A percentile compares a stretch with the other conserved stretches of the same genome.
Evolutionary conservation across 768 basidiomycete species (phyloP).

Genomic region (Xerocomellus chrysenteron): DNA sequence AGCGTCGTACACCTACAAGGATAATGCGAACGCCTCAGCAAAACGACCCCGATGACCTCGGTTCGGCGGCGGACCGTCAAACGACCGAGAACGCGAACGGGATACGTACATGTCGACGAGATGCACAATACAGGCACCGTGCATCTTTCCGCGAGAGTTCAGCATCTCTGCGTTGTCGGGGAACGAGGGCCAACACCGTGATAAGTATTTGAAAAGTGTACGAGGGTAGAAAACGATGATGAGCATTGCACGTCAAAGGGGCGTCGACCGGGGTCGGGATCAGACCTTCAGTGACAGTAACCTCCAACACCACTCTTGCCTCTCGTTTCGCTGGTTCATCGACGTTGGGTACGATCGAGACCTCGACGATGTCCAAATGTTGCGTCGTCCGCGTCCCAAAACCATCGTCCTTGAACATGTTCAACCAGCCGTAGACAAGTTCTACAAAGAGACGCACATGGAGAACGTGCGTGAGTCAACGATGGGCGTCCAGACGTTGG

Average conservation of each 20-base stretch:
- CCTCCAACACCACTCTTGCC: constrained; percentile 41
- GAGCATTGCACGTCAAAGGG: neutral
- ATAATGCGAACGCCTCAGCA: neutral
- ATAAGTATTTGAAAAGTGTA: neutral
- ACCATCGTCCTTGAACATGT: constrained; percentile 27
- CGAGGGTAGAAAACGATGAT: neutral
- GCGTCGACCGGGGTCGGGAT: too few relatives aligned
- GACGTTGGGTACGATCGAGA: constrained; percentile 37
- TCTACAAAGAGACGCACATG: constrained; percentile 20
- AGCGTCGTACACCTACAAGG: constrained; percentile 42
- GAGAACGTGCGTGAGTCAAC: neutral
- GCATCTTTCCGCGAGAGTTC: constrained; percentile 35
- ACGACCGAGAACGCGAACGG: neutral
- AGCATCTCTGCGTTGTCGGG: constrained; percentile 42
- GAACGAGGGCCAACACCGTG: neutral
- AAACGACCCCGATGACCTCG: neutral
- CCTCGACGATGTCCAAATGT: constrained; percentile 32
- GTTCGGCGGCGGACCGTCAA: neutral
- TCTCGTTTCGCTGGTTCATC: constrained; percentile 39
- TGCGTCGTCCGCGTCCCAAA: constrained; percentile 19
- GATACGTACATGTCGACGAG: constrained; percentile 47
- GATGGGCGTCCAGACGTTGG: neutral
- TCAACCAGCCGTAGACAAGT: constrained; percentile 39
- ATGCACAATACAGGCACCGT: constrained; percentile 42
- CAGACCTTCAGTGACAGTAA: constrained; percentile 45